Conservation (phyloP, 2,329 filamentous ascomycete genomes). For the Paecilomyces variotii region DNA sequence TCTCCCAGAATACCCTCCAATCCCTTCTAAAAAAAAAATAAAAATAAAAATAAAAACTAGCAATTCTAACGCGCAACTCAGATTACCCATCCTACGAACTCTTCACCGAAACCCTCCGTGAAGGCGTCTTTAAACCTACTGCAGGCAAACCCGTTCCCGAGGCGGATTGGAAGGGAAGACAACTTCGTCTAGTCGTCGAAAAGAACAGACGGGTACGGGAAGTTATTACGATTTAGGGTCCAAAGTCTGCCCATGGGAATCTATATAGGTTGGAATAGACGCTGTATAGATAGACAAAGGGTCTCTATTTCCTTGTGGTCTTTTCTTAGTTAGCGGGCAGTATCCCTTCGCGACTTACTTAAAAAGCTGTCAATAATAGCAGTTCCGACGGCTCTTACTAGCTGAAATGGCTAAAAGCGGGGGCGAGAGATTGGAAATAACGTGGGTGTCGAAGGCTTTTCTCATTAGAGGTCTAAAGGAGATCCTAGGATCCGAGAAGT, state of each 20-base stretch:
- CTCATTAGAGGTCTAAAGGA: no score
- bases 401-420: no score
- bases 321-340: no score
- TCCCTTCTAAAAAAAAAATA: neutral
- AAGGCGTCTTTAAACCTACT: slow-evolving; percentile 45
- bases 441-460: no score
- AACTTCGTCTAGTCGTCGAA: slow-evolving; percentile 56
- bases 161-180: slow-evolving; percentile 40
- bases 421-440: no score
- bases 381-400: no score
- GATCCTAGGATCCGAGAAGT: no score
- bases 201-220: slow-evolving; percentile 53
- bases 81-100: slow-evolving; percentile 67
- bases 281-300: neutral
- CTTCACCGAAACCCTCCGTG: slow-evolving; percentile 52
- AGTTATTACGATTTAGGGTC: slow-evolving; percentile 41
- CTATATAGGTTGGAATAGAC: neutral
- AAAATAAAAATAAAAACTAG: neutral
- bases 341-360: no score
- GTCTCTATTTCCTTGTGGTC: neutral
- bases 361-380: no score
- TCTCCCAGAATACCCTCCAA: slow-evolving; percentile 4
- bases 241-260: neutral
- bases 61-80: slow-evolving; percentile 9
- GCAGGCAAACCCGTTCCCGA: slow-evolving; percentile 7